phyloP scores from a whole-genome alignment of 371 early-diverging fungal species.

The Lichtheimia corymbifera region DNA sequence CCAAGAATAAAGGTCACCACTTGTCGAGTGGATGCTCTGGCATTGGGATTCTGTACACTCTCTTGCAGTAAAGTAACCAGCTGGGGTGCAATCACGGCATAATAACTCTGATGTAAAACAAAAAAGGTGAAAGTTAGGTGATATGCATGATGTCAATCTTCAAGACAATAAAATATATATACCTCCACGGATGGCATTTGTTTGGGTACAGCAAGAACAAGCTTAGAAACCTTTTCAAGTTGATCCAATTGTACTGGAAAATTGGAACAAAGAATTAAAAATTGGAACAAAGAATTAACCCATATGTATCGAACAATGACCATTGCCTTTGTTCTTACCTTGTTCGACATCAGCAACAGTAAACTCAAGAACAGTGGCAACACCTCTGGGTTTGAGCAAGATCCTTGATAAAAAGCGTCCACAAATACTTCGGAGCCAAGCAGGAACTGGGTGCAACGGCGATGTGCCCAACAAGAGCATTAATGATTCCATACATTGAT shows the following conservation, averaged over 20 bases:
- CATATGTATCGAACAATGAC: no score
- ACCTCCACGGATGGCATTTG: slow-evolving; percentile 62
- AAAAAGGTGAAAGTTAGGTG: neutral
- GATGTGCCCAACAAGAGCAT: slow-evolving; percentile 61
- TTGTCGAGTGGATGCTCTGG: slow-evolving; percentile 28
- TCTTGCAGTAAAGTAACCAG: slow-evolving; percentile 29
- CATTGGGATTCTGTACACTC: slow-evolving; percentile 16
- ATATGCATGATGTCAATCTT: neutral
- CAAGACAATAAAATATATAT: neutral
- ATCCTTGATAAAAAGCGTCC: slow-evolving; percentile 67
- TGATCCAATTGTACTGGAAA: slow-evolving; percentile 55
- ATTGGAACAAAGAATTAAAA: neutral
- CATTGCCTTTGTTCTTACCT: slow-evolving; percentile 18
- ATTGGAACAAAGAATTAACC: no score
- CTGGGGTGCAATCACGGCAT: slow-evolving; percentile 61
- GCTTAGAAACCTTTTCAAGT: slow-evolving; percentile 61
- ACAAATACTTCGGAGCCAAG: slow-evolving; percentile 66
- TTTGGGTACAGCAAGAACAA: slow-evolving; percentile 67
- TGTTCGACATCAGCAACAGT: slow-evolving; percentile 57
- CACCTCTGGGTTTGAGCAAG: slow-evolving; percentile 62
- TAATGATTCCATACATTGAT: slow-evolving; percentile 64
- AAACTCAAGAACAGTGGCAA: slow-evolving; percentile 63
- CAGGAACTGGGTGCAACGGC: slow-evolving; percentile 55
- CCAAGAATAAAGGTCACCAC: slow-evolving; percentile 59
- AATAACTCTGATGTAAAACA: slow-evolving; percentile 49